Conservation (phyloP, 495 filamentous ascomycete species). For the Aspergillus bridgeri region DNA sequence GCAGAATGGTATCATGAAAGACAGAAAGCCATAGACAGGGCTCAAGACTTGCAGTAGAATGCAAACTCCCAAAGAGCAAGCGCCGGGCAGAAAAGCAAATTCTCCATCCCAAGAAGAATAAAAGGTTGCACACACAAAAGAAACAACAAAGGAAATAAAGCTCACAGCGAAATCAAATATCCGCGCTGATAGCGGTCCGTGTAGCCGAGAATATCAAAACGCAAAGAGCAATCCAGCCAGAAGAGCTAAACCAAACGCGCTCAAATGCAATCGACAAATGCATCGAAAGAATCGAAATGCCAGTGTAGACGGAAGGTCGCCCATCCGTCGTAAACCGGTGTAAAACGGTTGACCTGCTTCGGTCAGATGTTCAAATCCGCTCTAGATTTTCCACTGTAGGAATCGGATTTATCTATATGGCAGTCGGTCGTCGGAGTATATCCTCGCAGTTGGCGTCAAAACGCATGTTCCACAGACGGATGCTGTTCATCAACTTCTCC, state of each 20-base stretch:
- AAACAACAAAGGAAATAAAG: slow-evolving; percentile 24
- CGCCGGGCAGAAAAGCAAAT: slow-evolving; percentile 26
- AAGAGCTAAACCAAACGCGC: slow-evolving; percentile 23
- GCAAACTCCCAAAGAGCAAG: slow-evolving; percentile 19
- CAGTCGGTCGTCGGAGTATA: slow-evolving; percentile 58
- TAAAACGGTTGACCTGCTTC: background rate
- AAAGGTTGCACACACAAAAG: slow-evolving; percentile 7
- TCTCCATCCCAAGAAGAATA: slow-evolving; percentile 27
- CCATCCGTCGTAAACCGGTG: background rate
- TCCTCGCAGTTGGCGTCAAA: slow-evolving; percentile 97
- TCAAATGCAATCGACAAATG: slow-evolving; percentile 19
- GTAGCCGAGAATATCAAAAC: slow-evolving; percentile 16
- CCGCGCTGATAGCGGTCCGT: slow-evolving; percentile 15
- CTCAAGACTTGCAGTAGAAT: slow-evolving; percentile 18
- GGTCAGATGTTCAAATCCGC: slow-evolving; percentile 4
- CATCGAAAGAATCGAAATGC: slow-evolving; percentile 15
- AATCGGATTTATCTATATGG: slow-evolving; percentile 15
- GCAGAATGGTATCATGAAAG: slow-evolving; percentile 45
- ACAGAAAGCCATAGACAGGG: slow-evolving; percentile 29
- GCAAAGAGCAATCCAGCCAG: slow-evolving; percentile 21
- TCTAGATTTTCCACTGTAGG: slow-evolving; percentile 11
- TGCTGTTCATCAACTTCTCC: slow-evolving; percentile 90
- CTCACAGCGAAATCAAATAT: slow-evolving; percentile 25
- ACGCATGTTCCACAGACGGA: slow-evolving; percentile 90
- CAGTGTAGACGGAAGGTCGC: background rate